Conservation (phyloP, 148 eudicot species). For the Arctostaphylos glauca region DNA sequence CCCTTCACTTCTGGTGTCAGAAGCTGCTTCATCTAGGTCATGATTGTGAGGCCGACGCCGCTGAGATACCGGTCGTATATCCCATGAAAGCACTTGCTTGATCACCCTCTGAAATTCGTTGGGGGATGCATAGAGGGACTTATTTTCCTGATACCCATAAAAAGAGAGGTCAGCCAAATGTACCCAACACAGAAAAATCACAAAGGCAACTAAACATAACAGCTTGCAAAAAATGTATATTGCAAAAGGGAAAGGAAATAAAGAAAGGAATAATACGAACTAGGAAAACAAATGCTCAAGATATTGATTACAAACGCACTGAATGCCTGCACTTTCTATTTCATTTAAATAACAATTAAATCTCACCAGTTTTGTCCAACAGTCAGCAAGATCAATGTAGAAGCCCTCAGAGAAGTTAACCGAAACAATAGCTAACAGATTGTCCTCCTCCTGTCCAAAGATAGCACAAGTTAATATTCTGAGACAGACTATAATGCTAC, state of each 20-base stretch:
- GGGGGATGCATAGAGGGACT: slow-evolving; percentile 64
- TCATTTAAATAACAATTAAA: no score
- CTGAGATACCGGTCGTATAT: slow-evolving; percentile 85
- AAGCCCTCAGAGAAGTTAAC: slow-evolving; percentile 68
- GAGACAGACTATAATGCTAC: neutral
- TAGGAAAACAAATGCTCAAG: neutral
- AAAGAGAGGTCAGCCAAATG: neutral
- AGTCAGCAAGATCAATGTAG: slow-evolving; percentile 45
- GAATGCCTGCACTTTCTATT: no score
- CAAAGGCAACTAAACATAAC: neutral
- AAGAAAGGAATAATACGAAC: no score
- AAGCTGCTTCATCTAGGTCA: slow-evolving; percentile 28
- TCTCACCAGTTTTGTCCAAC: slow-evolving; percentile 69
- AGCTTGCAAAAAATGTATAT: no score
- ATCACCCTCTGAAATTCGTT: slow-evolving; percentile 66
- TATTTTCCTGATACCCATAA: slow-evolving; percentile 48
- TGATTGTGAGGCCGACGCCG: slow-evolving; percentile 53
- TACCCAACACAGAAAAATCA: neutral
- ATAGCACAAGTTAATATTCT: neutral
- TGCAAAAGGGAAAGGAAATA: no score
- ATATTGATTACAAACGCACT: no score
- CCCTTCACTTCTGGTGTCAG: slow-evolving; percentile 18
- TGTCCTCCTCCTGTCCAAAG: slow-evolving; percentile 59
- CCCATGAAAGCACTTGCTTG: slow-evolving; percentile 88
- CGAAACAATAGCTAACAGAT: slow-evolving; percentile 53